Conservation (phyloP, 2,329 filamentous ascomycete species). For the Pseudogymnoascus sp. region DNA sequence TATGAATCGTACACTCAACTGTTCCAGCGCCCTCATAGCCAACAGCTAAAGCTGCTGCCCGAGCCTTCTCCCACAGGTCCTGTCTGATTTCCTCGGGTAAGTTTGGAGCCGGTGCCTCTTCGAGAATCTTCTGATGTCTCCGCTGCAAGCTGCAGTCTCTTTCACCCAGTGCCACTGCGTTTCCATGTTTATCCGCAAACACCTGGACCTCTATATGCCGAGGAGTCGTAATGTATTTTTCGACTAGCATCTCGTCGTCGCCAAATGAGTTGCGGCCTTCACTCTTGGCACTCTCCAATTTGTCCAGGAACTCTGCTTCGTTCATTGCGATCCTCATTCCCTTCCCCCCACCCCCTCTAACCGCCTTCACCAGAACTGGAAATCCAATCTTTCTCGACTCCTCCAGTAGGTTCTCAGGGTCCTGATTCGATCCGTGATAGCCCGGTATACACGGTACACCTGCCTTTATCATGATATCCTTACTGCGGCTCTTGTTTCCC, state of each 20-base stretch:
- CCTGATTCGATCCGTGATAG: slow-evolving; percentile 84
- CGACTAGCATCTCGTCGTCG: slow-evolving; percentile 75
- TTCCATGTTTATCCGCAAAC: slow-evolving; percentile 73
- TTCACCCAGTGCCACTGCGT: slow-evolving; percentile 77
- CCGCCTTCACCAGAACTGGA: slow-evolving; percentile 71
- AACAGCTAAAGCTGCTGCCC: slow-evolving; percentile 62
- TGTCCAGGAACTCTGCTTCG: slow-evolving; percentile 59
- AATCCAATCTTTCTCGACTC: slow-evolving; percentile 65
- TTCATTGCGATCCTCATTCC: slow-evolving; percentile 69
- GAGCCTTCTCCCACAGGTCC: slow-evolving; percentile 58
- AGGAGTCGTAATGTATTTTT: slow-evolving; percentile 70
- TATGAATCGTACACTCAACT: slow-evolving; percentile 65
- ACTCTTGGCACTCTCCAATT: slow-evolving; percentile 63
- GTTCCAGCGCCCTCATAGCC: slow-evolving; percentile 86
- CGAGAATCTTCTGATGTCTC: slow-evolving; percentile 82
- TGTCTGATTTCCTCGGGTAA: slow-evolving; percentile 49
- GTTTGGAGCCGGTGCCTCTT: slow-evolving; percentile 75
- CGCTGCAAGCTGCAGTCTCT: slow-evolving; percentile 82
- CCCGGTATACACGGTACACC: slow-evolving; percentile 94
- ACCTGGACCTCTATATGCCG: slow-evolving; percentile 87
- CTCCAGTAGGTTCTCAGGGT: slow-evolving; percentile 47
- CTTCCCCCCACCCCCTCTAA: slow-evolving; percentile 74
- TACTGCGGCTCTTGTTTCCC: slow-evolving; percentile 88
- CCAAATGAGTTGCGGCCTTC: slow-evolving; percentile 75
- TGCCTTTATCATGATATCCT: slow-evolving; percentile 94